Evolutionary conservation across 225 moss, liverwort and hornwort genomes (phyloP).

Genomic region (Thuidium tamariscinum): DNA sequence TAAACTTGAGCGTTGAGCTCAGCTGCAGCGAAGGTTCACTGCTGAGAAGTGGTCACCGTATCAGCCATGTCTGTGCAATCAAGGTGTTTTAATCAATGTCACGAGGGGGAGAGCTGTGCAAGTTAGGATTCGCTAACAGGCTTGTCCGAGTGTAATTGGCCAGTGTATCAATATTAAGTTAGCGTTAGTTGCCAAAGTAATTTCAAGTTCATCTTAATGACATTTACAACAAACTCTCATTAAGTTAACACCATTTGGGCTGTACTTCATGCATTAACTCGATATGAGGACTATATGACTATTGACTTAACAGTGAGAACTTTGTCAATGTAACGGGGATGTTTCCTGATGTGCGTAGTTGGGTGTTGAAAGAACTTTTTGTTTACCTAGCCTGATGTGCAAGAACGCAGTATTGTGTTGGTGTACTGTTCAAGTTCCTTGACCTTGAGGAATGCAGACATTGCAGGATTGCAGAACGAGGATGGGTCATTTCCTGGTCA

Average conservation of each 20-base stretch:
- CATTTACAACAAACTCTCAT: neutral
- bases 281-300: neutral
- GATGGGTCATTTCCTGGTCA: no score
- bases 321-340: neutral
- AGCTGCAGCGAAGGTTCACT: neutral
- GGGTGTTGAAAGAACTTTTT: neutral
- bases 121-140: neutral
- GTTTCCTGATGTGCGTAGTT: neutral
- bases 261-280: neutral
- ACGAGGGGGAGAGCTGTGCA: neutral
- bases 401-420: neutral
- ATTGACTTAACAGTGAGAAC: neutral
- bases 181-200: neutral
- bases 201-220: neutral
- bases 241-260: neutral
- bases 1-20: neutral
- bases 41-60: neutral
- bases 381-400: neutral
- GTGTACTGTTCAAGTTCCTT: neutral
- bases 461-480: no score
- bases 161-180: neutral
- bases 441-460: no score
- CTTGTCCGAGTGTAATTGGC: neutral
- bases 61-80: neutral
- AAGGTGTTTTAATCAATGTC: neutral